These are phyloP conservation scores for Helicocarpus griseus DNA, from an alignment of 2,329 filamentous ascomycete genomes.

Conservation along the genomic window DNA sequence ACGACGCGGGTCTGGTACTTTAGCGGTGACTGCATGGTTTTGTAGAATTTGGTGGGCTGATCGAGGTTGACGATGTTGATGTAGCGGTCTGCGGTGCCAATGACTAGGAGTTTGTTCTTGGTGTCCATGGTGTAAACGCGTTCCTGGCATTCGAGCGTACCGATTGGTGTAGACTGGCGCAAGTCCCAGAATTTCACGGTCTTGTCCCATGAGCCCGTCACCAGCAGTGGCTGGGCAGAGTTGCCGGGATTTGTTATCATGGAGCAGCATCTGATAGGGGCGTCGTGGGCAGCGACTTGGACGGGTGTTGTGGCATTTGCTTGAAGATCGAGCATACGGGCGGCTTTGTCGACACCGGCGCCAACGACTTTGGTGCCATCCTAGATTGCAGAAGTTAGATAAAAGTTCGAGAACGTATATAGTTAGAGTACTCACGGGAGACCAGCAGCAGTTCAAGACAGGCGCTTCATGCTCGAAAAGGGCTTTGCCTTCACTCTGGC, in stretches of 20 bases:
- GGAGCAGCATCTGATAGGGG: conserved; percentile 66
- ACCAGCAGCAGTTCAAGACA: conserved; percentile 78
- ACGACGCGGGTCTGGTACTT: conserved; percentile 98
- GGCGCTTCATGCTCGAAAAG: conserved; percentile 78
- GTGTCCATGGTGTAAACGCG: conserved; percentile 81
- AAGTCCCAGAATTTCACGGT: conserved; percentile 51
- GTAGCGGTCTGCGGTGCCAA: conserved; percentile 89
- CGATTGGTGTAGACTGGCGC: conserved; percentile 38
- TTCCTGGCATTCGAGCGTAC: conserved; percentile 39
- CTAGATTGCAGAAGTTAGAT: conserved; percentile 36
- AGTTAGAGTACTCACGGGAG: conserved; percentile 53
- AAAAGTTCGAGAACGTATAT: conserved; percentile 1
- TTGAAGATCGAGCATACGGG: conserved; percentile 75
- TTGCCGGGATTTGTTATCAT: conserved; percentile 58
- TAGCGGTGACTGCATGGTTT: conserved; percentile 86
- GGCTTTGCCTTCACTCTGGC: conserved; percentile 75
- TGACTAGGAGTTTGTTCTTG: conserved; percentile 74
- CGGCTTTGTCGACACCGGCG: conserved; percentile 81
- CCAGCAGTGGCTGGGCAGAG: conserved; percentile 59
- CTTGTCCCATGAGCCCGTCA: conserved; percentile 64
- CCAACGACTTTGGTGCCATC: conserved; percentile 85
- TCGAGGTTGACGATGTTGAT: conserved; percentile 92
- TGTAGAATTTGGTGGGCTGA: conserved; percentile 85
- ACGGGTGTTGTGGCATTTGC: conserved; percentile 43
- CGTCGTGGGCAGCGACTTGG: conserved; percentile 76